Evolutionary conservation across 441 rosid species (phyloP).

Genomic region (Euphorbia celastroides): DNA sequence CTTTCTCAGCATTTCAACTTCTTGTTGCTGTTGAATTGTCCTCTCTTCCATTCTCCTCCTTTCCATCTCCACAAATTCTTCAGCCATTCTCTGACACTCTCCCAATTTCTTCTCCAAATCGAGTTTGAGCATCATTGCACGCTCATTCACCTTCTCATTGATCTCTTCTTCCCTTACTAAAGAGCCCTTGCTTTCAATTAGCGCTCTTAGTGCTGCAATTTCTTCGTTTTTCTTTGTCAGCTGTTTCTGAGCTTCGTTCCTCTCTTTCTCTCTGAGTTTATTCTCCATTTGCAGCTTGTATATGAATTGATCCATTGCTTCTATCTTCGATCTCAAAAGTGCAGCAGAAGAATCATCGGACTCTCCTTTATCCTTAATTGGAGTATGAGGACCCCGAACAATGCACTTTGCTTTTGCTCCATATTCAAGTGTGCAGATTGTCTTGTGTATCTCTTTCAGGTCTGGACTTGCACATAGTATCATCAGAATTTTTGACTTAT

Average conservation of each 20-base stretch:
- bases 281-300: slow-evolving; percentile 80
- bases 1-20: slow-evolving; percentile 71
- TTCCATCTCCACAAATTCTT: slow-evolving; percentile 76
- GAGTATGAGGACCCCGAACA: slow-evolving; percentile 77
- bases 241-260: slow-evolving; percentile 62
- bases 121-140: slow-evolving; percentile 39
- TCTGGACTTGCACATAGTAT: slow-evolving; percentile 96
- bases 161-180: slow-evolving; percentile 65
- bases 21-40: slow-evolving; percentile 83
- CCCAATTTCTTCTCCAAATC: slow-evolving; percentile 72
- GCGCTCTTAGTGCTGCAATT: slow-evolving; percentile 51
- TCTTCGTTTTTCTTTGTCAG: slow-evolving; percentile 82
- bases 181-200: slow-evolving; percentile 47
- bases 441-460: slow-evolving; percentile 86
- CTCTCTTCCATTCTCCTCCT: slow-evolving; percentile 93
- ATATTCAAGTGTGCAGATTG: slow-evolving; percentile 92
- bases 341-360: slow-evolving; percentile 57
- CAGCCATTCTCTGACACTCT: slow-evolving; percentile 76
- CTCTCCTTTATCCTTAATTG: slow-evolving; percentile 51
- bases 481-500: slow-evolving; percentile 88
- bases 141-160: slow-evolving; percentile 63
- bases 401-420: slow-evolving; percentile 99
- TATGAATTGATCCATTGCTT: slow-evolving; percentile 89
- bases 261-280: slow-evolving; percentile 70
- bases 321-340: slow-evolving; percentile 64